Evolutionary conservation across 139 green algal species (phyloP), one percentile per base, ranked within the genome.

Genomic region (Dunaliella primolecta): DNA sequence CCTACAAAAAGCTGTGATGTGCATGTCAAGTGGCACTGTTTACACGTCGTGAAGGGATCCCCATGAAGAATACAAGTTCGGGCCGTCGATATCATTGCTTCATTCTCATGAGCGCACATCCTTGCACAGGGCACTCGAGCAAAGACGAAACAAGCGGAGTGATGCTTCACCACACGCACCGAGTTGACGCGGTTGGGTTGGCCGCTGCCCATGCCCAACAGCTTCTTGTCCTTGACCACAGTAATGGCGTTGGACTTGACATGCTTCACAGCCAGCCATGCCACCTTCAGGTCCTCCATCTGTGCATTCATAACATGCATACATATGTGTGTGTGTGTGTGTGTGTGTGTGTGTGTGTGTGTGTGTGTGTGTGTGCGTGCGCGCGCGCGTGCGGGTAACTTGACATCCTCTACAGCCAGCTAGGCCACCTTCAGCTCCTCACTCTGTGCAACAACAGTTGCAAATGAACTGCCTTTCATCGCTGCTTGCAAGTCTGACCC

Each of bases 171-270:
- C n/a, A n/a, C 80, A 88, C 85, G 7, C 56, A 96, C 93, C 29
- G 85, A 95, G 86, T 98, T 99, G 21, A 99, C 96, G 21, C 97
- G 93, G 93, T 99, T 99, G 81, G 97, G 97, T 92, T 99, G 97
- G n/a, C 97, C 97, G 70, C 88, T 95, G 84, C 97, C 97, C 97
- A 99, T 99, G 78, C 97, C 97, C 87, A 99, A 91, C 86, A 99
- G 90, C 82, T 92, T 87, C 27, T 87, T 85, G 38, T 93, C 94
- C 92, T 99, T 99, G 77, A 96, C 97, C 30, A 99, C 92, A 0
- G 97, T 98, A 88, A 99, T 99, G 85, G 97, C 97, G 87, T 99
- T 99, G 89, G 87, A 95, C 94, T 99, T 99, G 70, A 99, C 97
- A 84, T 99, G 97, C 95, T 99, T 99, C n/a, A 98, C 95, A 3